Conservation (phyloP, 164 flowering plant genomes). For the Piper longum region DNA sequence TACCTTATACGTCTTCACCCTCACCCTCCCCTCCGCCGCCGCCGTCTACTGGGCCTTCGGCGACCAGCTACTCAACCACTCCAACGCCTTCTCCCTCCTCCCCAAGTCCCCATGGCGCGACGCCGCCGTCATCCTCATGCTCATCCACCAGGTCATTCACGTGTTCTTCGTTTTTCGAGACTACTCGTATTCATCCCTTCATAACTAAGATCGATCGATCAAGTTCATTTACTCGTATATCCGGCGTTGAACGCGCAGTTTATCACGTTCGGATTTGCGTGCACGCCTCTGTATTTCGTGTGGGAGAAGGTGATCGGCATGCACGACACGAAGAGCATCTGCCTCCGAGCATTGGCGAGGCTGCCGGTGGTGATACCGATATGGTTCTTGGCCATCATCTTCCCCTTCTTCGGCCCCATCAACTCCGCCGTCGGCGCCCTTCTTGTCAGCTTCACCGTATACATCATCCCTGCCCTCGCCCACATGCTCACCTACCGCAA, state of each 20-base stretch:
- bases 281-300: slow-evolving; percentile 86
- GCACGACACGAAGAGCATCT: slow-evolving; percentile 85
- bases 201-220: too few relatives aligned
- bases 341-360: slow-evolving; percentile 74
- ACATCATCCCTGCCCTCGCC: slow-evolving; percentile 73
- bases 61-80: slow-evolving; percentile 65
- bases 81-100: slow-evolving; percentile 87
- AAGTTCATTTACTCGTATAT: too few relatives aligned
- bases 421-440: slow-evolving; percentile 95
- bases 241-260: slow-evolving; percentile 30
- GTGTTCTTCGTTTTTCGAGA: not conserved
- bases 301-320: slow-evolving; percentile 97
- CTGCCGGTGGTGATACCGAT: slow-evolving; percentile 86
- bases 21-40: slow-evolving; percentile 74
- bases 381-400: slow-evolving; percentile 87
- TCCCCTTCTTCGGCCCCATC: slow-evolving; percentile 90
- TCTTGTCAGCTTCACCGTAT: slow-evolving; percentile 84
- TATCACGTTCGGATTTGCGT: slow-evolving; percentile 89
- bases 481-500: slow-evolving; percentile 81
- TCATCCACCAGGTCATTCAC: slow-evolving; percentile 70
- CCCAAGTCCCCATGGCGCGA: slow-evolving; percentile 63
- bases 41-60: slow-evolving; percentile 93
- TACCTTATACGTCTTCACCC: slow-evolving; percentile 75
- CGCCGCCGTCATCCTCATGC: slow-evolving; percentile 85
- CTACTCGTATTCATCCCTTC: too few relatives aligned